Base-by-base conservation (phyloP, 2,329 filamentous ascomycete genomes). In the Claviceps pusilla region DNA sequence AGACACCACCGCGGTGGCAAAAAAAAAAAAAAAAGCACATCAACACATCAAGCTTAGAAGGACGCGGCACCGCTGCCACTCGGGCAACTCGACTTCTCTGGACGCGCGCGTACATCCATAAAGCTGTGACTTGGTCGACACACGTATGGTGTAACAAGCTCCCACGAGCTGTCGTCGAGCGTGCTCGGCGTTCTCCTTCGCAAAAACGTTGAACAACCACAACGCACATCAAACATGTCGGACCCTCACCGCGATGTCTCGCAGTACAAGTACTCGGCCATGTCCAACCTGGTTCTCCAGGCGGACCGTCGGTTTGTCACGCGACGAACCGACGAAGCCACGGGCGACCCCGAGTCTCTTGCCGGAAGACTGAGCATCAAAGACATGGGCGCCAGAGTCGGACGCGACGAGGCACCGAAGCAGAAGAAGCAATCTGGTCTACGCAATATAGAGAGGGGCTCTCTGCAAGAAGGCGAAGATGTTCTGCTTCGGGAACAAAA, bases 271-370 rank as follows among this genome's bases (percentile, higher is more conserved):
- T 95, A 96, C 81, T 89, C 89, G 83, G 89, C 88, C 71, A 97
- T 98, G 93, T 98, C 93, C 75, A 98, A 98, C 83, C 86, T 98
- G 89, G 93, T 98, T 68, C 88, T 98, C 82, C 93, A 98, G 87
- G 90, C 89, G 75, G 93, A 98, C 76, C 86, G 90, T 74, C 86
- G 93, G 64, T 97, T 98, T 69, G 86, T 95, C 64, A 89, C 89
- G 59, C 84, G 93, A 69, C 84, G 89, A 64, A 89, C 84, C 63
- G 91, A 98, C 72, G 94, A 98, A 74, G 84, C 89, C 59, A 97
- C 91, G 52, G 93, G 93, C 64, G 93, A 98, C 69, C 94, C 93
- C 52, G 93, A 98, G 74, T 98, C 94, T 55, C 82, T 98, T 56
- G 94, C 93, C 55, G 93, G 93, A 54, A 86, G 90, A 62, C 84